Percentiles rank a stretch among this genome's conserved stretches.
phyloP scores from a whole-genome alignment of 176 grass and related monocot genomes.

The Bromus sterilis region DNA sequence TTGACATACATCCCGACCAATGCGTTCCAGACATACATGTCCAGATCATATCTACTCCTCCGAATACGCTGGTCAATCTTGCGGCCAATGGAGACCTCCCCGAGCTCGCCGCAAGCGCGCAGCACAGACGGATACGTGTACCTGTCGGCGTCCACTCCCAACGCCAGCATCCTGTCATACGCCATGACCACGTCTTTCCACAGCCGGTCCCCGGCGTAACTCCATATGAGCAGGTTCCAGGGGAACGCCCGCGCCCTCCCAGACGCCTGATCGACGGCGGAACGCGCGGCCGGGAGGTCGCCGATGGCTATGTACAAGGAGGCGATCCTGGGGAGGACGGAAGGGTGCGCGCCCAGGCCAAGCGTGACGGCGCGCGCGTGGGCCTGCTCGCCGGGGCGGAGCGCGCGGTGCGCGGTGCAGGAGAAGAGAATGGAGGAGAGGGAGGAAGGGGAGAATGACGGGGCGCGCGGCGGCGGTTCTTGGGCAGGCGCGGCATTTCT shows the following conservation, averaged over 20 bases:
- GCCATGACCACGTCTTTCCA: constrained; percentile 35
- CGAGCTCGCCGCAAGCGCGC: constrained; percentile 41
- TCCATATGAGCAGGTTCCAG: constrained; percentile 60
- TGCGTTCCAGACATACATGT: constrained; percentile 56
- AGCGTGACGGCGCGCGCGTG: constrained; percentile 38
- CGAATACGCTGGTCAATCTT: constrained; percentile 11
- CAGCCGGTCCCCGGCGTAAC: not conserved
- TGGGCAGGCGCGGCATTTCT: constrained; percentile 13
- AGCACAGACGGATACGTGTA: constrained; percentile 66
- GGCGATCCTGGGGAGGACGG: constrained; percentile 35
- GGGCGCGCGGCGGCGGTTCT: not conserved
- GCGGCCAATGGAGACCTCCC: constrained; percentile 29
- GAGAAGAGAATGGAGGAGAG: constrained; percentile 34
- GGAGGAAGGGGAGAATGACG: not conserved
- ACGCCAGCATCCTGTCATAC: constrained; percentile 25
- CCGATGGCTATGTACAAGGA: constrained; percentile 28
- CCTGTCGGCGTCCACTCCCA: constrained; percentile 22
- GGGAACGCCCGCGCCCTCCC: constrained; percentile 28
- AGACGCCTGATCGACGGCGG: constrained; percentile 14
- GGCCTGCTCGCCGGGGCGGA: constrained; percentile 26
- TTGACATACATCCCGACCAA: constrained; percentile 48
- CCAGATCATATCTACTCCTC: constrained; percentile 16
- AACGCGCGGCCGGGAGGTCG: constrained; percentile 22
- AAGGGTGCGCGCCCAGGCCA: constrained; percentile 35
- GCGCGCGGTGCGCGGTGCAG: constrained; percentile 4